phyloP scores from a whole-genome alignment of 2,329 filamentous ascomycete species.

The Magnaporthiopsis incrustans region DNA sequence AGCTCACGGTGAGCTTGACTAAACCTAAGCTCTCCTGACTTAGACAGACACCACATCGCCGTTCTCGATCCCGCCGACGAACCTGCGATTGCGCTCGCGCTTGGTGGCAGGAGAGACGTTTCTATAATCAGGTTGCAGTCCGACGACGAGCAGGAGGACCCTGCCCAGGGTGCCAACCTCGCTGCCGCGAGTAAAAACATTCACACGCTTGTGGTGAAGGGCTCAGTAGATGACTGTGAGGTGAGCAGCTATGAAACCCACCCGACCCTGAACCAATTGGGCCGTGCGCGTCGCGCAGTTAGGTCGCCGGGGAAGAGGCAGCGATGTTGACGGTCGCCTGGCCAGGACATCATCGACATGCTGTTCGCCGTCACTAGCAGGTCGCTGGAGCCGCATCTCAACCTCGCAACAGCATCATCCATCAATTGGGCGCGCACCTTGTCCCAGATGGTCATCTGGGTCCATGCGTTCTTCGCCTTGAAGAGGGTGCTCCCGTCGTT shows the following conservation, averaged over 20 bases:
- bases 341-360: neutral
- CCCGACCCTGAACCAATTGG: neutral
- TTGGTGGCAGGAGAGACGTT: neutral
- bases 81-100: neutral
- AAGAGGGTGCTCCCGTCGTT: conserved; percentile 1
- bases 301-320: too few relatives aligned
- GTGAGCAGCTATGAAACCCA: neutral
- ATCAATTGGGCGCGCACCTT: neutral
- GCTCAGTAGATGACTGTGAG: neutral
- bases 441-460: neutral
- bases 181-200: neutral
- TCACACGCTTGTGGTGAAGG: neutral
- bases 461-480: neutral
- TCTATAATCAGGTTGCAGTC: neutral
- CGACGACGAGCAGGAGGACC: neutral
- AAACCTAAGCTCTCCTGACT: neutral
- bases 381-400: neutral
- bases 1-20: neutral
- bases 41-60: neutral
- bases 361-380: neutral
- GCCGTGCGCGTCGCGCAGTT: neutral
- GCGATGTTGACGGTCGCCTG: neutral
- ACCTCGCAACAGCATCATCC: neutral
- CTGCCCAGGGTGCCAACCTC: neutral
- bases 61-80: neutral